Evolutionary conservation across 202 grass and related monocot genomes (phyloP).

Genomic region (Cymbopogon flexuosus): DNA sequence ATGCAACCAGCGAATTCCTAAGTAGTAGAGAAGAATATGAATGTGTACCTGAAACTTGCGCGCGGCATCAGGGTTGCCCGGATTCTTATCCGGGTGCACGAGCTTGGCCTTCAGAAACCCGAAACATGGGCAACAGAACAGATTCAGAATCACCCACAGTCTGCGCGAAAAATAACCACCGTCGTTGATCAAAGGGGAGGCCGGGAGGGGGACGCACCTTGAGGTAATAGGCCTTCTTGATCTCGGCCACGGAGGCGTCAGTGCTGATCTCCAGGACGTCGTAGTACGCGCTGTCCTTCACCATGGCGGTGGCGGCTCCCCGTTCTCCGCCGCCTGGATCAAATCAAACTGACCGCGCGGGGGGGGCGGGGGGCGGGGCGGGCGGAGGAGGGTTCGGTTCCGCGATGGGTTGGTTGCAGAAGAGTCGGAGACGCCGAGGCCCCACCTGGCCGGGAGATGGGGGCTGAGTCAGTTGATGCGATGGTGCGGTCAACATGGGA

Average conservation of each 20-base stretch:
- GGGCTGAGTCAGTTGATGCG: neutral
- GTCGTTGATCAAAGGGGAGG: neutral
- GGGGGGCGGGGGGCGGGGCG: neutral
- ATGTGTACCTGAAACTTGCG: constrained; percentile 67
- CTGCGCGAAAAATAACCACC: neutral
- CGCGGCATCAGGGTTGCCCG: constrained; percentile 65
- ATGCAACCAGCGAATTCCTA: neutral
- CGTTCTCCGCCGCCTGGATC: neutral
- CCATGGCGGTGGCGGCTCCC: constrained; percentile 13
- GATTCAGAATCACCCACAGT: constrained; percentile 22
- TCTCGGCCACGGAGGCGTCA: constrained; percentile 67
- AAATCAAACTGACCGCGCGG: neutral
- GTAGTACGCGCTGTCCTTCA: constrained; percentile 71
- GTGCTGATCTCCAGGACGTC: constrained; percentile 69
- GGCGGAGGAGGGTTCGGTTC: neutral
- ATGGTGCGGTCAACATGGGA: constrained; percentile 35
- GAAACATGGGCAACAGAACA: constrained; percentile 9
- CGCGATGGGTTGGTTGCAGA: neutral
- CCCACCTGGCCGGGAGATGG: neutral
- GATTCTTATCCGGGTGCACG: constrained; percentile 89
- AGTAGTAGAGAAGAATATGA: neutral
- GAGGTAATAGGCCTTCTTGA: constrained; percentile 96
- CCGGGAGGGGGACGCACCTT: constrained; percentile 38
- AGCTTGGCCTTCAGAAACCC: constrained; percentile 56
- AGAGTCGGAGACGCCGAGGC: neutral